Conservation (phyloP, 352 stramenopile genomes). For the Peronospora farinosa region DNA sequence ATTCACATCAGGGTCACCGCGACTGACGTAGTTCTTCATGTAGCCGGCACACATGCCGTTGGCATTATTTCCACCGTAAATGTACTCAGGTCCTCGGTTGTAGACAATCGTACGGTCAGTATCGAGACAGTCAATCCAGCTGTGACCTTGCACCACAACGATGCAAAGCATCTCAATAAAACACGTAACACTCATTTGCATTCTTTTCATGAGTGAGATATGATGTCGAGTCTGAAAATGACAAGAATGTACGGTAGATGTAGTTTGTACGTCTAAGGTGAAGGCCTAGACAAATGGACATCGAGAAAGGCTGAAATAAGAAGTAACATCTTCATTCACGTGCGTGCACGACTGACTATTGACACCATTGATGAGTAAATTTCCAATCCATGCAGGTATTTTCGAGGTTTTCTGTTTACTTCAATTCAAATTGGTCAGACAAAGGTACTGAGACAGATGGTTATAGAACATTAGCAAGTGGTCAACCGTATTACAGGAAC, state of each 20-base stretch:
- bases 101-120: conserved; percentile 50
- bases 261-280: too few relatives aligned
- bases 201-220: conserved; percentile 15
- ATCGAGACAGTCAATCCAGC: conserved; percentile 73
- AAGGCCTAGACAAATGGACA: neutral
- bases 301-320: conserved; percentile 29
- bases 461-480: conserved; percentile 8
- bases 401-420: too few relatives aligned
- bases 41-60: conserved; percentile 54
- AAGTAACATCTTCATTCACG: conserved; percentile 8
- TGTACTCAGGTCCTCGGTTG: conserved; percentile 47
- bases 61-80: conserved; percentile 35
- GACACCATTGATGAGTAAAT: neutral
- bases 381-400: too few relatives aligned
- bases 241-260: neutral
- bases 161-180: conserved; percentile 15
- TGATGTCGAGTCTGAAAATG: conserved; percentile 21
- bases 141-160: conserved; percentile 29
- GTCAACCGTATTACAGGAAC: conserved; percentile 32
- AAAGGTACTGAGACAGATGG: conserved; percentile 2
- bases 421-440: too few relatives aligned
- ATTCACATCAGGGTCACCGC: conserved; percentile 38
- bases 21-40: conserved; percentile 58
- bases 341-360: conserved; percentile 5
- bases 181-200: conserved; percentile 8